Base-by-base conservation (phyloP, 257 asterid species). In the Solanum etuberosum region DNA sequence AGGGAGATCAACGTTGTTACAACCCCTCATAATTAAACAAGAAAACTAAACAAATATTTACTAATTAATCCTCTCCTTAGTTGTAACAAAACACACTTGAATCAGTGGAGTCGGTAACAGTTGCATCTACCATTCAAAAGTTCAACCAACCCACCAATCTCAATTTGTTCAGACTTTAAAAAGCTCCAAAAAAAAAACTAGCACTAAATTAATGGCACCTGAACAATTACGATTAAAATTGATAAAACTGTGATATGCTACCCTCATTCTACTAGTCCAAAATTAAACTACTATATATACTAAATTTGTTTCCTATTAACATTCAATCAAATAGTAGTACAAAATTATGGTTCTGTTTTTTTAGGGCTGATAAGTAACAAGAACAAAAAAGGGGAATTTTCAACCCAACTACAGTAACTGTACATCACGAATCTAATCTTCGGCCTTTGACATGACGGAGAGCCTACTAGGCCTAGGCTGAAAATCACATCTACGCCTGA, bases 381-480 rank as follows among this genome's bases (percentile, higher is more conserved):
- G 14, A 9, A 61, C 1, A 35, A 73, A 18, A 71, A 73, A 7
- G 23, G 73, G 74, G 38, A 0, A 32, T 16, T n/a, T n/a, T n/a
- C 43, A 71, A 18, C 43, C 15, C 43, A 18, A 31, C 77, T 16
- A 16, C 25, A 2, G 83, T 77, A 40, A 77, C 61, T 42, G 84
- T 77, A 25, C 63, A 77, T 25, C 57, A 77, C 61, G 14, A 77
- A 15, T 76, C 94, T 4, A 42, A 42, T 67, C 95, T 3, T 91
- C 92, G n/a, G 96, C 96, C 74, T 93, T 94, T 9, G 96, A 88
- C 99, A 95, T 92, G 51, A 86, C 34, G 6, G 95, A 94, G 0
- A 96, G 93, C n/a, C 99, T 94, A 87, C 98, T 96, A 25, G 93
- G 97, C 51, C 92, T 93, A 13, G 95, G 95, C 88, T 88, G 94